Evolutionary conservation across 1,284 basidiomycete species (phyloP).

Genomic region (Bondarzewia mesenterica): DNA sequence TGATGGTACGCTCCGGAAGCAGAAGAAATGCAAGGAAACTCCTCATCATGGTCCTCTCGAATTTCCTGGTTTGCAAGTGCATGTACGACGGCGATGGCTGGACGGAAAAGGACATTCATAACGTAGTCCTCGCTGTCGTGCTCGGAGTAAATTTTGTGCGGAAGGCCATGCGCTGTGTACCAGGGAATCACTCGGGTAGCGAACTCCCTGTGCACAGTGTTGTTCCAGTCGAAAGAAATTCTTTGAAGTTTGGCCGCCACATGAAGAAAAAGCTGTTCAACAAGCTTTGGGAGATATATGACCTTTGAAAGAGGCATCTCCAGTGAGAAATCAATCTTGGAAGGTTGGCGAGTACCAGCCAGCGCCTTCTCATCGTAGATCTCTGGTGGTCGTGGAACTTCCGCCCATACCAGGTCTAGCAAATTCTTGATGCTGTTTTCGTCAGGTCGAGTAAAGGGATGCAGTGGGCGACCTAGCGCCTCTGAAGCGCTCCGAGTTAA

Average conservation of each 20-base stretch:
- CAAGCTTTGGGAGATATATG: not conserved
- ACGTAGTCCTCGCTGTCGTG: not conserved
- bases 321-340: not conserved
- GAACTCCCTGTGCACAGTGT: not conserved
- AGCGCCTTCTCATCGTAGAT: not conserved
- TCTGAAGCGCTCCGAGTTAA: too few relatives aligned
- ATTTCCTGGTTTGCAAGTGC: not conserved
- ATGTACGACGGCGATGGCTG: not conserved
- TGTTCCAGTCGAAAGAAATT: not conserved
- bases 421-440: not conserved
- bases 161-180: not conserved
- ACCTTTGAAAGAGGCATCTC: not conserved
- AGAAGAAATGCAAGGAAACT: not conserved
- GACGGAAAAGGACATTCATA: not conserved
- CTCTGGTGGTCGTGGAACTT: not conserved
- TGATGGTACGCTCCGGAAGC: not conserved
- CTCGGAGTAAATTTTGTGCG: not conserved
- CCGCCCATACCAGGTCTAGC: not conserved
- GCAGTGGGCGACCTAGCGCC: too few relatives aligned
- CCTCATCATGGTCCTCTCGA: not conserved
- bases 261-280: not conserved
- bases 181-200: not conserved
- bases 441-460: not conserved
- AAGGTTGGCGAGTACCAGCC: not conserved
- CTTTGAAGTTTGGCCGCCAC: not conserved